Base-by-base conservation (phyloP, 2,329 filamentous ascomycete species). In the Epichloe typhina region DNA sequence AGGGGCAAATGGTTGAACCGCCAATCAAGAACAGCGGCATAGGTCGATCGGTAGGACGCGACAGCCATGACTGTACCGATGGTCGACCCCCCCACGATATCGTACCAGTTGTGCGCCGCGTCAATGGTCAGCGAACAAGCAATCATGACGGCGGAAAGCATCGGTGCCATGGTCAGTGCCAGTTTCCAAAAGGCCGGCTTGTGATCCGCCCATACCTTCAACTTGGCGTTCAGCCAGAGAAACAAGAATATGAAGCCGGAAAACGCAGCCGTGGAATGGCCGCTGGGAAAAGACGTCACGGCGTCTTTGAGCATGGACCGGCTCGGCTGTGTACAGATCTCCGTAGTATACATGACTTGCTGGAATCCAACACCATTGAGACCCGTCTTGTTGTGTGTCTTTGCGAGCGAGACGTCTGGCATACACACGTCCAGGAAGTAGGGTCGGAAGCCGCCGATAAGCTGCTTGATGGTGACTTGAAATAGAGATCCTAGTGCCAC, bases 151-250 rank as follows among this genome's bases (percentile, higher is more conserved):
- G 82, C 80, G 1, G 72, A 77, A 0, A 86, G 70, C 1, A 86
- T 63, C 0, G 84, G 83, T 0, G 74, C 62, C 55, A 79, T 76
- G 3, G 77, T 68, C 9, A 73, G 70, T 4, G 77, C 67, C 4
- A 86, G 66, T 63, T 84, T 86, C 82, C 82, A 86, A 64, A 84
- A 75, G 0, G 77, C 72, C 0, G 83, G 76, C 52, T 83, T 80
- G 60, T 83, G 78, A 62, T 84, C 80, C 19, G 75, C 71, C 68
- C 77, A 85, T 47, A 85, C 75, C 67, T 86, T 86, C 39, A 87
- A 68, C 66, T 87, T 86, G 36, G 80, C 83, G 59, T 86, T 86
- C 26, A 86, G 69, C 68, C 84, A 87, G 11, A 86, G 68, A 56
- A 74, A 82, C 7, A 86, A 66, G 60, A 79, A 86, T 7, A 80